Conservation (phyloP, 768 basidiomycete species). For the Pholiota conissans region DNA sequence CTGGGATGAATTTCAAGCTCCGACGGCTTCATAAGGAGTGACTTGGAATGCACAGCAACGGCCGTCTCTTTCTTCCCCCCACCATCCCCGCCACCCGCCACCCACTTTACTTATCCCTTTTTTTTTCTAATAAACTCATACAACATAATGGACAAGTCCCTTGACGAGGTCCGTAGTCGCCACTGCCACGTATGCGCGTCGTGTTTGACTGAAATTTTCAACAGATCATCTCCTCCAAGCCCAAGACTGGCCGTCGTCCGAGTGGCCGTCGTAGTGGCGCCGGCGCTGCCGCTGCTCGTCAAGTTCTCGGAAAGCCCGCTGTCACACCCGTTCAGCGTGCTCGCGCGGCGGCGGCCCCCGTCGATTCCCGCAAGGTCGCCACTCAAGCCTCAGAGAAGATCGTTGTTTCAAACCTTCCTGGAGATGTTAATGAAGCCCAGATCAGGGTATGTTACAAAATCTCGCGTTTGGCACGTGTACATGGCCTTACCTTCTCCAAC, state of each 20-base stretch:
- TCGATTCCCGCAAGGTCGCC: conserved; percentile 40
- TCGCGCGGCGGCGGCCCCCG: conserved; percentile 44
- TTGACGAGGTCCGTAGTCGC: conserved; percentile 66
- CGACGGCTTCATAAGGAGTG: conserved; percentile 29
- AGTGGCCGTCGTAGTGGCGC: conserved; percentile 29
- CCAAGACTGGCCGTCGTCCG: conserved; percentile 47
- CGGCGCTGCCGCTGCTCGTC: conserved; percentile 49
- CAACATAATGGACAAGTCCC: conserved; percentile 73
- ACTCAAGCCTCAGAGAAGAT: conserved; percentile 77
- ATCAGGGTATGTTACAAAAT: conserved; percentile 70
- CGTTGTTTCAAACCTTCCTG: conserved; percentile 91
- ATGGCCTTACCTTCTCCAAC: neutral
- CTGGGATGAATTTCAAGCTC: conserved; percentile 36
- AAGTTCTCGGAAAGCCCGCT: conserved; percentile 58
- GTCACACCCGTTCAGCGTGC: conserved; percentile 52
- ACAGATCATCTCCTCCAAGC: conserved; percentile 70
- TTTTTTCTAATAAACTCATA: conserved; percentile 8
- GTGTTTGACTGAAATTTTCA: conserved; percentile 20
- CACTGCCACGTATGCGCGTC: conserved; percentile 23
- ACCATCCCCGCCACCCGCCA: conserved; percentile 30
- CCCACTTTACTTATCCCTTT: conserved; percentile 11
- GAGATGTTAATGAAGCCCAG: conserved; percentile 90
- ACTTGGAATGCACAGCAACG: conserved; percentile 23
- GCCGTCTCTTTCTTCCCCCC: conserved; percentile 30
- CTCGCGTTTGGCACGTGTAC: neutral